Evolutionary conservation across 768 basidiomycete species (phyloP).

Genomic region (Bullera alba): DNA sequence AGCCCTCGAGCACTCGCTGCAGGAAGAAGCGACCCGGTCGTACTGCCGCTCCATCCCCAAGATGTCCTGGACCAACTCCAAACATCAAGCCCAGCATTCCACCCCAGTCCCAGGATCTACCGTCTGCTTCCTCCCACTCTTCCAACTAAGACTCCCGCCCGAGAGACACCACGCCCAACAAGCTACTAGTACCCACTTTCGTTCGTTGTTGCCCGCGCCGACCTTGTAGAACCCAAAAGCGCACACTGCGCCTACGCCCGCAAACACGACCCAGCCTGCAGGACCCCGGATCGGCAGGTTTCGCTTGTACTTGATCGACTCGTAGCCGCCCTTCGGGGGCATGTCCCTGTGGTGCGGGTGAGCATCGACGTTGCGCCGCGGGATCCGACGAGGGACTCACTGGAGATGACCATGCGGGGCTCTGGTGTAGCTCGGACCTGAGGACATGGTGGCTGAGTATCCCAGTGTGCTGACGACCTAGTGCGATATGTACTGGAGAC

Average conservation of each 20-base stretch:
- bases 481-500: not conserved
- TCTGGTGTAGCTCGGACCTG: not conserved
- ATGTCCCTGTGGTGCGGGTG: constrained; percentile 62
- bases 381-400: not conserved
- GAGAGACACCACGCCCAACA: not conserved
- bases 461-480: not conserved
- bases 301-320: constrained; percentile 86
- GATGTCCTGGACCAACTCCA: no score
- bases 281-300: constrained; percentile 72
- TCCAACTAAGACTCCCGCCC: not conserved
- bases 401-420: not conserved
- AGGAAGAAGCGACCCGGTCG: no score
- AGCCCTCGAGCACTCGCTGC: no score
- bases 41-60: no score
- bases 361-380: not conserved
- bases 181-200: constrained; percentile 64
- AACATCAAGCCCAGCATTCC: no score
- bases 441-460: not conserved
- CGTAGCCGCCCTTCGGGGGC: constrained; percentile 91
- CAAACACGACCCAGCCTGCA: constrained; percentile 72
- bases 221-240: constrained; percentile 86
- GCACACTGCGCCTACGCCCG: constrained; percentile 76
- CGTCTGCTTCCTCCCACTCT: not conserved
- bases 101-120: not conserved
- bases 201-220: constrained; percentile 83